Evolutionary conservation across 805 yeast species (phyloP).

Genomic region (Candida alai): DNA sequence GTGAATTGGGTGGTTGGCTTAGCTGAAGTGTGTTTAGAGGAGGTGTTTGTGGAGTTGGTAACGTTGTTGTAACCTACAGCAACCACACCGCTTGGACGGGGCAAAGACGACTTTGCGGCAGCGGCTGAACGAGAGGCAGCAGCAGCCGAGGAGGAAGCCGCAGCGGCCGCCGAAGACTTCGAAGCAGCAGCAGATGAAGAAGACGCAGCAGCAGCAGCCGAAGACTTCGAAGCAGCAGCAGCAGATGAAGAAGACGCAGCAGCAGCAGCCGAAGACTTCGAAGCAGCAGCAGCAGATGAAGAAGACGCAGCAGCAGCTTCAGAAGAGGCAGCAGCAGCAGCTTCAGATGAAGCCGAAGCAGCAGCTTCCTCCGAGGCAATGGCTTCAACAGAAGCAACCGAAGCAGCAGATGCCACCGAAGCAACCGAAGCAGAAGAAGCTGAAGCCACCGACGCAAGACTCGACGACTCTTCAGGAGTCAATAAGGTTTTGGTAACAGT

Average conservation of each 20-base stretch:
- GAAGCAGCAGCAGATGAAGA: constrained; percentile 18
- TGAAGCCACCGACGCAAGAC: constrained; percentile 20
- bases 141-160: constrained; percentile 10
- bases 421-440: constrained; percentile 14
- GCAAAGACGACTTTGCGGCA: constrained; percentile 10
- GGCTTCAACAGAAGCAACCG: constrained; percentile 7
- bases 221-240: constrained; percentile 10
- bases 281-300: constrained; percentile 7
- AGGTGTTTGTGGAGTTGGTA: constrained; percentile 8
- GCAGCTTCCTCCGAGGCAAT: constrained; percentile 9
- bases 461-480: constrained; percentile 43
- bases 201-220: constrained; percentile 8
- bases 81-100: constrained; percentile 10
- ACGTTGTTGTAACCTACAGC: constrained; percentile 10
- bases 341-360: constrained; percentile 6
- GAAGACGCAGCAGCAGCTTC: constrained; percentile 17
- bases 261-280: constrained; percentile 10
- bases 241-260: constrained; percentile 10
- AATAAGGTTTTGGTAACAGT: constrained; percentile 45
- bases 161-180: constrained; percentile 15
- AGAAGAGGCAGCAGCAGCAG: constrained; percentile 18
- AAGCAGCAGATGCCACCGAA: constrained; percentile 8
- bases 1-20: constrained; percentile 8
- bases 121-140: constrained; percentile 12
- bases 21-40: constrained; percentile 10